A percentile compares a stretch with the other conserved stretches of the same genome.
Conservation (phyloP, 352 stramenopile genomes). For the Pythium vanterpoolii region DNA sequence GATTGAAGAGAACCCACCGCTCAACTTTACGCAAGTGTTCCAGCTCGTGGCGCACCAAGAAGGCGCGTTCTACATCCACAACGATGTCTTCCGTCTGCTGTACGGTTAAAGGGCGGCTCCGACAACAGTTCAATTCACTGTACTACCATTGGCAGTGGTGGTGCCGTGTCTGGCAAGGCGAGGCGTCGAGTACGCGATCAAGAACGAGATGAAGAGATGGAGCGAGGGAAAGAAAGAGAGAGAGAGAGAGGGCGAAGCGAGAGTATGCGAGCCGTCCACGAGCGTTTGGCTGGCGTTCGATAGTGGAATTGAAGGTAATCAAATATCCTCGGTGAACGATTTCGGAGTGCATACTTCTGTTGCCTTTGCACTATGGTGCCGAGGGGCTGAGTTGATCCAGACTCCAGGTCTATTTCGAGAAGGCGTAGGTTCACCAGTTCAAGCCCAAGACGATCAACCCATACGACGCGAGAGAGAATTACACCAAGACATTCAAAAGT, state of each 20-base stretch:
- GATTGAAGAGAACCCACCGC: slow-evolving; percentile 92
- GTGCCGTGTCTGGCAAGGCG: background rate
- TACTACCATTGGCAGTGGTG: background rate
- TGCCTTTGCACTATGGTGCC: too few relatives aligned
- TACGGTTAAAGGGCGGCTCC: slow-evolving; percentile 83
- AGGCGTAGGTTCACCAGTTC: too few relatives aligned
- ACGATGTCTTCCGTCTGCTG: slow-evolving; percentile 97
- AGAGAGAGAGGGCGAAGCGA: background rate
- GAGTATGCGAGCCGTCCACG: slow-evolving; percentile 1
- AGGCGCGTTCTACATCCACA: slow-evolving; percentile 97
- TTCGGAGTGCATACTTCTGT: too few relatives aligned
- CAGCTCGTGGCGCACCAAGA: slow-evolving; percentile 92
- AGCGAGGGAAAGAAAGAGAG: background rate
- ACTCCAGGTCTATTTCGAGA: slow-evolving; percentile 11
- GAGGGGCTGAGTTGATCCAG: too few relatives aligned
- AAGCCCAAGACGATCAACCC: too few relatives aligned
- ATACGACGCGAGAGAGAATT: too few relatives aligned
- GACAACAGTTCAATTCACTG: too few relatives aligned
- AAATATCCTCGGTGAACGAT: too few relatives aligned
- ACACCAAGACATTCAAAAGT: background rate
- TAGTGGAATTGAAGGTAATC: slow-evolving; percentile 4
- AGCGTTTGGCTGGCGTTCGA: background rate
- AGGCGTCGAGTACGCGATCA: background rate
- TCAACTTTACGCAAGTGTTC: slow-evolving; percentile 98
- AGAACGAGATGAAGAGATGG: background rate